These are phyloP conservation scores for Aspergillus japonicus DNA, from an alignment of 2,329 filamentous ascomycete genomes.

Conservation along the genomic window DNA sequence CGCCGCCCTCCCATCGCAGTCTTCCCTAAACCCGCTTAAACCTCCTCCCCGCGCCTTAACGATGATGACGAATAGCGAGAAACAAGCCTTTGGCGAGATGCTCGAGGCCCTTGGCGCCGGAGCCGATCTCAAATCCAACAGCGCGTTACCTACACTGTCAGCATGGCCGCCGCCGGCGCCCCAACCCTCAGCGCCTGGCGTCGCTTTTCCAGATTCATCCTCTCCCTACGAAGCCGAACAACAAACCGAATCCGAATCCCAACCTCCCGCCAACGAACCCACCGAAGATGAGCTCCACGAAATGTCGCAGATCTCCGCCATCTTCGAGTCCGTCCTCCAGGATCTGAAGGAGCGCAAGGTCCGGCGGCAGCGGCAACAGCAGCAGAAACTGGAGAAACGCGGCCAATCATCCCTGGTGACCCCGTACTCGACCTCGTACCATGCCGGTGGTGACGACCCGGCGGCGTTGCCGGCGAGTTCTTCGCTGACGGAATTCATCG, in stretches of 20 bases:
- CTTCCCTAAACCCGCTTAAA: neutral
- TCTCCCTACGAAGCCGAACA: neutral
- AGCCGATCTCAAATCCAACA: neutral
- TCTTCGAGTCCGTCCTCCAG: constrained; percentile 26
- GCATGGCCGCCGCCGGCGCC: neutral
- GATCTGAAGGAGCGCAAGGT: constrained; percentile 15
- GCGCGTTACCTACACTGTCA: neutral
- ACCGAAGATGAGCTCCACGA: constrained; percentile 18
- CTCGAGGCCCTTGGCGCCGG: constrained; percentile 14
- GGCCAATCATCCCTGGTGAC: neutral
- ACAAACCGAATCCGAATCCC: neutral
- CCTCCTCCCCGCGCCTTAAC: neutral
- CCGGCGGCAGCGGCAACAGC: neutral
- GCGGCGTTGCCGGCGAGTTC: neutral
- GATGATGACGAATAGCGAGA: constrained; percentile 19
- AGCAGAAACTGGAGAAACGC: neutral
- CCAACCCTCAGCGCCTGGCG: neutral
- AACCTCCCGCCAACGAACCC: neutral
- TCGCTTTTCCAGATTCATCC: neutral
- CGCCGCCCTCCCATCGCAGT: neutral
- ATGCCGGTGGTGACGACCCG: neutral
- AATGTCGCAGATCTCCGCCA: constrained; percentile 25
- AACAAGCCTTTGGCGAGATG: constrained; percentile 15
- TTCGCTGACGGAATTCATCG: neutral
- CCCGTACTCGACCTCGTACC: neutral